phyloP scores from a whole-genome alignment of 768 basidiomycete species.

The Lactarius sanguifluus region DNA sequence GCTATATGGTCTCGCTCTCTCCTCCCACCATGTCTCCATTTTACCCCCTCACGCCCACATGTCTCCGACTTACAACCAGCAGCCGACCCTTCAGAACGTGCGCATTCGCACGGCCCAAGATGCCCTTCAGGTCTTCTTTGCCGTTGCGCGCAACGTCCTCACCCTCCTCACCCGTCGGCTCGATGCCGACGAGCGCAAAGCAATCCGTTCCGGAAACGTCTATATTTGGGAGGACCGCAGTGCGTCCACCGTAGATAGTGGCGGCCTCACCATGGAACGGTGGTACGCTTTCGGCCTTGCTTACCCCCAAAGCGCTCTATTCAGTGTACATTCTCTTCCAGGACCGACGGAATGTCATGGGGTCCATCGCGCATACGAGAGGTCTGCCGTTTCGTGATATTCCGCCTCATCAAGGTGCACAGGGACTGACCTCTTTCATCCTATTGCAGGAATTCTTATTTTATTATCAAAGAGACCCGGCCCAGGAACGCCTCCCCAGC shows the following conservation, averaged over 20 bases:
- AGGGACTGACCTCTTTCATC: slow-evolving; percentile 1
- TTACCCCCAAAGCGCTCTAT: background rate
- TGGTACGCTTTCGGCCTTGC: slow-evolving; percentile 39
- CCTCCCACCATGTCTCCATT: slow-evolving; percentile 31
- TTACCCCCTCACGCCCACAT: slow-evolving; percentile 27
- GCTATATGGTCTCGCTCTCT: slow-evolving; percentile 24
- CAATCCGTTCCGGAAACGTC: slow-evolving; percentile 52
- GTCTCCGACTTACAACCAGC: slow-evolving; percentile 50
- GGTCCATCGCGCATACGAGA: slow-evolving; percentile 82
- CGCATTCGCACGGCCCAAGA: slow-evolving; percentile 77
- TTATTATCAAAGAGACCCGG: slow-evolving; percentile 58
- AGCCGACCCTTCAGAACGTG: slow-evolving; percentile 67
- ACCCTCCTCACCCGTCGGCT: slow-evolving; percentile 75
- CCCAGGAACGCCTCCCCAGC: slow-evolving; percentile 31
- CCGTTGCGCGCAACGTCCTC: slow-evolving; percentile 59
- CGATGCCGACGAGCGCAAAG: slow-evolving; percentile 63
- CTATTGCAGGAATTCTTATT: slow-evolving; percentile 72
- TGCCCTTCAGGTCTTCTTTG: slow-evolving; percentile 80
- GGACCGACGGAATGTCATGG: slow-evolving; percentile 79
- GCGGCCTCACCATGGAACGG: slow-evolving; percentile 78
- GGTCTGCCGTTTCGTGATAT: slow-evolving; percentile 43
- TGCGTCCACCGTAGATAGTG: slow-evolving; percentile 69
- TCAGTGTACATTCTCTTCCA: background rate
- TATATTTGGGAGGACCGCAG: slow-evolving; percentile 75
- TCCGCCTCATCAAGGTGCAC: background rate